Base-by-base conservation (phyloP, 2,329 filamentous ascomycete species). In the Aureobasidium sp. region DNA sequence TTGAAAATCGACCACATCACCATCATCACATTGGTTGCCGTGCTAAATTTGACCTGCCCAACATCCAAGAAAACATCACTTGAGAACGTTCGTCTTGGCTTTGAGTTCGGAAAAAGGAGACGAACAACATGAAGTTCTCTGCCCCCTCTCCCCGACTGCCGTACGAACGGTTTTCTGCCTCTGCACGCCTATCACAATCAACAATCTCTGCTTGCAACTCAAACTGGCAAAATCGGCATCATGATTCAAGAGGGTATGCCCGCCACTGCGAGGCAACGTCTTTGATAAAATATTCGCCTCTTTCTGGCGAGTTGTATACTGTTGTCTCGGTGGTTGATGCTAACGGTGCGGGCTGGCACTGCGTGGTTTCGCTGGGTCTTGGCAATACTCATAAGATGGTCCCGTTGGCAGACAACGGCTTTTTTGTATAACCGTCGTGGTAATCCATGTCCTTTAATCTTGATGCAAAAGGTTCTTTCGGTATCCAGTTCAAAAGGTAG, bases 261-360 rank as follows among this genome's bases (percentile, higher is more conserved):
- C 54, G 54, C 54, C 54, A 59, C 54, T 47, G 37, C 27, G 19
- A 42, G 19, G 4, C 33, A 59, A 59, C 54, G 54, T 59, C 54
- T 22, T 19, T 54, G 50, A 59, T 47, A 27, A 59, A n/a, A 19
- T 39, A 14, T 24, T n/a, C 29, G 22, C 31, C 54, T 44, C 29
- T 44, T 59, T 48, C n/a, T 35, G 37, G 31, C 52, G 22, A 56
- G 33, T 9, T 29, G 24, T 27, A 57, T 57, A 12, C 29, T 44
- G 53, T 57, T 57, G 54, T 59, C 54, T 48, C 40, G 54, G 54
- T 59, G 54, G 42, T 27, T 59, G 54, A 59, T 59, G 24, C 22
- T 19, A 59, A 59, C 42, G 42, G 42, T 48, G 42, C 19, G 40
- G 40, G 54, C 44, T 59, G 40, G 39, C 54, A 27, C 42, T 37